Evolutionary conservation across 1,284 basidiomycete species (phyloP).

Genomic region (Trametes polyzona): DNA sequence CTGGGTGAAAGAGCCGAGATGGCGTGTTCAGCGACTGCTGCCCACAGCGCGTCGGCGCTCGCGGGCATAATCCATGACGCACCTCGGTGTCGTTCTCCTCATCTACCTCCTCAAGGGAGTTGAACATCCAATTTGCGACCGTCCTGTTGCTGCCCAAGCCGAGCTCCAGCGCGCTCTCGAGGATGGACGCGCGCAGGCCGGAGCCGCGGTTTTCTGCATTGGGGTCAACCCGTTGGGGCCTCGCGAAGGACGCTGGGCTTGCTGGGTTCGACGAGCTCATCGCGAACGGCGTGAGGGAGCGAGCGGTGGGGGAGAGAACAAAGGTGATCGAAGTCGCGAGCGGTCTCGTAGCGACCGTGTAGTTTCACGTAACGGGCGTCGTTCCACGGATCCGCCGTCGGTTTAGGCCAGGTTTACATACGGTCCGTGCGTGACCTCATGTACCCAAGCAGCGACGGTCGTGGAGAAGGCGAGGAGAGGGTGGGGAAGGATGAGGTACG

Average conservation of each 20-base stretch:
- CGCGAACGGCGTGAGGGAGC: conserved; percentile 4
- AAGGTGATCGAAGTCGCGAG: conserved; percentile 10
- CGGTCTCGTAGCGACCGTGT: conserved; percentile 16
- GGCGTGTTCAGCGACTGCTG: background rate
- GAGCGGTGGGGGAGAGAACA: background rate
- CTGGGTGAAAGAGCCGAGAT: conserved; percentile 18
- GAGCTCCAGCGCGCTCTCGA: conserved; percentile 68
- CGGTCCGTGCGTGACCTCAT: conserved; percentile 3
- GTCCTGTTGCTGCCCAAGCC: conserved; percentile 58
- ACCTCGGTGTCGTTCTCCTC: conserved; percentile 43
- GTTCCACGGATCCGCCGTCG: background rate
- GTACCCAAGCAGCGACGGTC: conserved; percentile 6
- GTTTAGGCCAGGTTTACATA: background rate
- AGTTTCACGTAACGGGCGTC: conserved; percentile 3
- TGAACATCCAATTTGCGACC: conserved; percentile 72
- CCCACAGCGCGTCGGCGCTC: background rate
- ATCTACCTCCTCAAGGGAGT: conserved; percentile 54
- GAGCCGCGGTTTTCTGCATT: conserved; percentile 49
- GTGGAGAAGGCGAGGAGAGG: conserved; percentile 3
- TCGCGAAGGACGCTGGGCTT: conserved; percentile 16
- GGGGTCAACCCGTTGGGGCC: conserved; percentile 20
- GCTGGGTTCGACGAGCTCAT: conserved; percentile 22
- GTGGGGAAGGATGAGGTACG: background rate
- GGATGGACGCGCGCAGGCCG: conserved; percentile 66
- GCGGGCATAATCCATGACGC: conserved; percentile 6